Conservation (phyloP, 805 yeast genomes). For the Zygosaccharomyces kombuchaensis region DNA sequence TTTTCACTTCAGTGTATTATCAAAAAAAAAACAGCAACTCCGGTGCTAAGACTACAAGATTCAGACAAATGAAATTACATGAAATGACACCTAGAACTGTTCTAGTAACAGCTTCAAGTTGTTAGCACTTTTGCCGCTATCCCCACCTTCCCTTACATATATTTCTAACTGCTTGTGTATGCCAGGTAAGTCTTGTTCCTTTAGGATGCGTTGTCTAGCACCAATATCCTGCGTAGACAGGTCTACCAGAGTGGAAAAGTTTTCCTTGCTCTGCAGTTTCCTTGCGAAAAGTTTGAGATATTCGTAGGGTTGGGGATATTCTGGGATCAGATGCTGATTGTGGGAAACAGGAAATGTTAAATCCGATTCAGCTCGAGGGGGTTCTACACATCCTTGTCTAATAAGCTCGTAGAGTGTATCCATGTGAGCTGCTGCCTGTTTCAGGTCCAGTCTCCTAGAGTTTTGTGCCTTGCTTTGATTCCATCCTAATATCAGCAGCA, state of each 20-base stretch:
- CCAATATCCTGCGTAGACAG: constrained; percentile 24
- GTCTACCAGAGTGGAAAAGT: constrained; percentile 2
- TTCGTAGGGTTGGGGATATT: constrained; percentile 58
- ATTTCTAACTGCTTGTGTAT: constrained; percentile 47
- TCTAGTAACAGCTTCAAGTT: constrained; percentile 22
- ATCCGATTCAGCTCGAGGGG: not conserved
- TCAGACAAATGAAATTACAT: not conserved
- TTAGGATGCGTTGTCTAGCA: constrained; percentile 37
- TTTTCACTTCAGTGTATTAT: not conserved
- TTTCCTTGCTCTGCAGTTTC: constrained; percentile 34
- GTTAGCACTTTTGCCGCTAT: constrained; percentile 51
- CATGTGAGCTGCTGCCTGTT: constrained; percentile 32
- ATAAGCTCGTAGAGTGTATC: constrained; percentile 42
- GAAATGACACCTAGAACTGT: not conserved
- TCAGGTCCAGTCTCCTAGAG: constrained; percentile 20
- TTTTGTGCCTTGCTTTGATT: constrained; percentile 32
- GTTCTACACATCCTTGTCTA: constrained; percentile 36
- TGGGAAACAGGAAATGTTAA: not conserved
- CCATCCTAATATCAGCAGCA: constrained; percentile 75
- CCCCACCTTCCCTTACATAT: constrained; percentile 67
- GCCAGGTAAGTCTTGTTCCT: constrained; percentile 48
- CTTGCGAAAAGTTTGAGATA: constrained; percentile 55
- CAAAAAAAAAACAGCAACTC: too few species aligned
- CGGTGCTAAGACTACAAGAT: too few species aligned
- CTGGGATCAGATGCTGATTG: constrained; percentile 48